phyloP scores from a whole-genome alignment of 176 grass and related monocot species.

The Bromus sterilis region DNA sequence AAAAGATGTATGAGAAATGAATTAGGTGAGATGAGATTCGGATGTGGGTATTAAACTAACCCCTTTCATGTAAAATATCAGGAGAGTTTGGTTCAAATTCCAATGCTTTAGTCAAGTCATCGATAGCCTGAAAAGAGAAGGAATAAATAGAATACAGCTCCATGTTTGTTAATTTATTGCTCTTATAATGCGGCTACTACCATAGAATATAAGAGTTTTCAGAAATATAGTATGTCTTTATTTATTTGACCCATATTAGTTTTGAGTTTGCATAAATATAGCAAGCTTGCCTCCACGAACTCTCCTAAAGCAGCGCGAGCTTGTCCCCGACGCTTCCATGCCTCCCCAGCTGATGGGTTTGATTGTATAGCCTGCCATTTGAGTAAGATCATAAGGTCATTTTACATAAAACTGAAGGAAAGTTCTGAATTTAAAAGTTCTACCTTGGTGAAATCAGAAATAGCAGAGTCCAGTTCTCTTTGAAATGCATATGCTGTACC shows the following conservation, averaged over 20 bases:
- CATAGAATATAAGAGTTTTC: neutral
- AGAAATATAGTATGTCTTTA: neutral
- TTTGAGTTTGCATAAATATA: slow-evolving; percentile 20
- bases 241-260: neutral
- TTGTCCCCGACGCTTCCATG: slow-evolving; percentile 96
- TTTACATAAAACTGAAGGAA: neutral
- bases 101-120: slow-evolving; percentile 88
- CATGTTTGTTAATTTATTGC: slow-evolving; percentile 2
- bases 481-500: slow-evolving; percentile 97
- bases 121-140: slow-evolving; percentile 58
- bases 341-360: slow-evolving; percentile 83
- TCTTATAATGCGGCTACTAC: neutral
- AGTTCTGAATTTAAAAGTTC: slow-evolving; percentile 6
- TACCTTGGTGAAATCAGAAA: slow-evolving; percentile 97
- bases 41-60: slow-evolving; percentile 32
- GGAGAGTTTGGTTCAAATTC: slow-evolving; percentile 93
- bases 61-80: slow-evolving; percentile 98
- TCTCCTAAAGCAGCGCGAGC: slow-evolving; percentile 97
- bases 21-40: slow-evolving; percentile 13
- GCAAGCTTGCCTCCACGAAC: slow-evolving; percentile 53
- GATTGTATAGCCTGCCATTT: slow-evolving; percentile 76
- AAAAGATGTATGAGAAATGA: slow-evolving; percentile 8
- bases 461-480: slow-evolving; percentile 94
- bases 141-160: slow-evolving; percentile 11
- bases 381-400: slow-evolving; percentile 11